A percentile compares a stretch with the other conserved stretches of the same genome.
Evolutionary conservation across 169 alveolate genomes (phyloP).

Genomic region (Cryptosporidium sp.): DNA sequence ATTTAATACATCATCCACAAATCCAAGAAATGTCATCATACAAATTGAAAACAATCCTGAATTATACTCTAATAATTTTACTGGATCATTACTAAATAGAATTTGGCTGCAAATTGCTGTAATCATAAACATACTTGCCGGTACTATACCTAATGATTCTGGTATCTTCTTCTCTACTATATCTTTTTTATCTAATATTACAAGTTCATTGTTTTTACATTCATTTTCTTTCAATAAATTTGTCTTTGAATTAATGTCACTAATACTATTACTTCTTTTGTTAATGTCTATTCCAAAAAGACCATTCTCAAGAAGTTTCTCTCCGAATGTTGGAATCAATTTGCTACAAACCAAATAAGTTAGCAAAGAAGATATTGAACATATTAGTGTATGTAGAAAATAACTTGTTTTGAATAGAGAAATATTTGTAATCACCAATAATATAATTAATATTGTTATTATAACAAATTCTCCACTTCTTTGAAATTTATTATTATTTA

Average conservation of each 20-base stretch:
- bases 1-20: slow-evolving; percentile 92
- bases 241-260: no score
- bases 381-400: slow-evolving; percentile 35
- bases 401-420: slow-evolving; percentile 47
- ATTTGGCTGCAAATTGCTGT: slow-evolving; percentile 84
- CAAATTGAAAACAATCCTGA: slow-evolving; percentile 90
- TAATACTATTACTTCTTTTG: not conserved
- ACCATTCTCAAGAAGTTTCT: slow-evolving; percentile 61
- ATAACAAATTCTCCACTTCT: slow-evolving; percentile 36
- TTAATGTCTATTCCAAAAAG: slow-evolving; percentile 78
- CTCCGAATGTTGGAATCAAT: slow-evolving; percentile 52
- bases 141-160: slow-evolving; percentile 91
- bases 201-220: not conserved
- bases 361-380: slow-evolving; percentile 33
- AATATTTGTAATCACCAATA: slow-evolving; percentile 21
- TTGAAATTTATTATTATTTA: not conserved
- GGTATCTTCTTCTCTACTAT: slow-evolving; percentile 80
- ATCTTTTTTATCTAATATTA: not conserved
- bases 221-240: not conserved
- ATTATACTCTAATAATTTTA: slow-evolving; percentile 84
- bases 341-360: slow-evolving; percentile 24
- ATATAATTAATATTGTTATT: slow-evolving; percentile 7
- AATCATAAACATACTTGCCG: slow-evolving; percentile 86
- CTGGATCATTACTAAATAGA: slow-evolving; percentile 79
- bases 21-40: slow-evolving; percentile 91